These are phyloP conservation scores for Kluyveromyces dobzhanskii DNA, from an alignment of 805 yeast genomes.

Conservation along the genomic window DNA sequence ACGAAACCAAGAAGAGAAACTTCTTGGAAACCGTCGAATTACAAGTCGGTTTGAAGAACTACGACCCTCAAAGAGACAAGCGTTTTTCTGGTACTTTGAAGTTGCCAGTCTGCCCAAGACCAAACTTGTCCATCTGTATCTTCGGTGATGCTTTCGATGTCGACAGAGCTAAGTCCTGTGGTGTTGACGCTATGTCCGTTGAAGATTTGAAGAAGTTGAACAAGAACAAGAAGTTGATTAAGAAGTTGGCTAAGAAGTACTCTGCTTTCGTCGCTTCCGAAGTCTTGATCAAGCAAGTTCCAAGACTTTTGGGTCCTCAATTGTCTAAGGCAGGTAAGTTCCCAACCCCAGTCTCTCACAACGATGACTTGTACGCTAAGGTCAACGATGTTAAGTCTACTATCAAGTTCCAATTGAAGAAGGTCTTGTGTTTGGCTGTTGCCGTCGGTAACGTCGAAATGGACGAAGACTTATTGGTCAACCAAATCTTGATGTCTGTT, in stretches of 20 bases:
- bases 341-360: slow-evolving; percentile 99
- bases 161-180: slow-evolving; percentile 99
- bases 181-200: slow-evolving; percentile 99
- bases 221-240: slow-evolving; percentile 99
- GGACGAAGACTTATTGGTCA: slow-evolving; percentile 92
- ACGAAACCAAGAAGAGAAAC: slow-evolving; percentile 99
- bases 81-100: slow-evolving; percentile 99
- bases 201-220: slow-evolving; percentile 99
- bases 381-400: slow-evolving; percentile 97
- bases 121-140: slow-evolving; percentile 99
- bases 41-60: slow-evolving; percentile 99
- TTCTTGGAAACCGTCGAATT: slow-evolving; percentile 99
- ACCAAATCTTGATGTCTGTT: slow-evolving; percentile 97
- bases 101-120: slow-evolving; percentile 99
- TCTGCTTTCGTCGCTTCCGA: slow-evolving; percentile 99
- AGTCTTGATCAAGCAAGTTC: slow-evolving; percentile 98
- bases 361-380: slow-evolving; percentile 94
- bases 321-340: slow-evolving; percentile 99
- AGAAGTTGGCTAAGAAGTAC: slow-evolving; percentile 99
- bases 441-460: slow-evolving; percentile 99
- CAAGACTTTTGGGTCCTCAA: slow-evolving; percentile 99
- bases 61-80: slow-evolving; percentile 99
- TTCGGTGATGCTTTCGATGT: slow-evolving; percentile 99
- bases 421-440: slow-evolving; percentile 98
- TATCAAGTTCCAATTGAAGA: slow-evolving; percentile 99